A percentile compares a stretch with the other conserved stretches of the same genome.
Conservation (phyloP, 805 yeast species). For the Yarrowia alimentaria region DNA sequence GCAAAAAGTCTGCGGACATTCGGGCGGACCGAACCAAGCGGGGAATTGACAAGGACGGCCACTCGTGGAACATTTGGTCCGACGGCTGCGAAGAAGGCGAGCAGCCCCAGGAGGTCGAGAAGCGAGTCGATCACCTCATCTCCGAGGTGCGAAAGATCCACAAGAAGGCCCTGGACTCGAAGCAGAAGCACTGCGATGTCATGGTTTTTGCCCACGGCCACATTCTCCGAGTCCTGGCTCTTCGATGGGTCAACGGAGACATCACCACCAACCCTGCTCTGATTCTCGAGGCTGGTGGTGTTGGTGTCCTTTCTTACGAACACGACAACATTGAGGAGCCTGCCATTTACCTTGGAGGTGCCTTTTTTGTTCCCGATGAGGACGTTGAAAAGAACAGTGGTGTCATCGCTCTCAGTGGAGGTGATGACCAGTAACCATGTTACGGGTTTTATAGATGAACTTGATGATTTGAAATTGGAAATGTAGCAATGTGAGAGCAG, state of each 20-base stretch:
- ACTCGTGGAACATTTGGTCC: slow-evolving; percentile 78
- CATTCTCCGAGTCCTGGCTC: slow-evolving; percentile 82
- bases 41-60: slow-evolving; percentile 50
- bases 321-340: slow-evolving; percentile 85
- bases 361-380: slow-evolving; percentile 57
- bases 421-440: neutral
- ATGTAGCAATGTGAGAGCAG: no score
- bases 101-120: slow-evolving; percentile 58
- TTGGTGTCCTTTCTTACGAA: slow-evolving; percentile 86
- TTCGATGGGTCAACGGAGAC: slow-evolving; percentile 74
- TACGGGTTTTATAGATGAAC: no score
- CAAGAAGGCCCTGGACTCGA: slow-evolving; percentile 36
- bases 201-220: slow-evolving; percentile 92
- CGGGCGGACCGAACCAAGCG: slow-evolving; percentile 54
- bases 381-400: slow-evolving; percentile 20
- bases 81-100: slow-evolving; percentile 96
- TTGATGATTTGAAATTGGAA: no score
- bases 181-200: slow-evolving; percentile 61
- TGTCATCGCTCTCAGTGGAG: neutral
- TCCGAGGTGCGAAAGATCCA: slow-evolving; percentile 55
- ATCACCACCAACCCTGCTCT: slow-evolving; percentile 69
- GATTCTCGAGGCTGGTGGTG: slow-evolving; percentile 91
- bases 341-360: slow-evolving; percentile 79
- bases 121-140: slow-evolving; percentile 70
- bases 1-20: slow-evolving; percentile 67